phyloP scores from a whole-genome alignment of 352 stramenopile species.

The Thalassiosira mediterranea region DNA sequence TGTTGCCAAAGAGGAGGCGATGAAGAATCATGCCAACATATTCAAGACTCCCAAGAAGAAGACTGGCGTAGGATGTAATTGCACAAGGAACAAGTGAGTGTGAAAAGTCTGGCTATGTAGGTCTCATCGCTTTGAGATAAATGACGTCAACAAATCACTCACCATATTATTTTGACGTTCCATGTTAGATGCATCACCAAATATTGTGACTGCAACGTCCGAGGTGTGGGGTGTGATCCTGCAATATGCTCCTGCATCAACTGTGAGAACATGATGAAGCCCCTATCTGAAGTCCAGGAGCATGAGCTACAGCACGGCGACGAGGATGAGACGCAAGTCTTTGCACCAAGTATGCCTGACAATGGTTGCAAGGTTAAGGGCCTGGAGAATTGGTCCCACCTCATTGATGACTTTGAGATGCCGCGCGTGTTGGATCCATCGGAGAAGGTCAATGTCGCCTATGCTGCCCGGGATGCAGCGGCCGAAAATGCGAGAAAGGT shows the following conservation, averaged over 20 bases:
- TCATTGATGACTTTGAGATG: constrained; percentile 15
- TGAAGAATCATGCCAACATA: background rate
- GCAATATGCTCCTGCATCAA: constrained; percentile 19
- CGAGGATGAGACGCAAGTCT: background rate
- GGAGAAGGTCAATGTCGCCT: background rate
- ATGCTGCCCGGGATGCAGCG: background rate
- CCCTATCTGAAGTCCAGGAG: constrained; percentile 9
- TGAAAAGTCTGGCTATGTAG: too few relatives aligned
- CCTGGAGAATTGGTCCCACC: constrained; percentile 11
- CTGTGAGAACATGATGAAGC: constrained; percentile 28
- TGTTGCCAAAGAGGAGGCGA: background rate
- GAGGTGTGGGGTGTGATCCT: constrained; percentile 11
- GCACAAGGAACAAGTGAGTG: constrained; percentile 47
- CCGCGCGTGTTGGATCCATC: background rate
- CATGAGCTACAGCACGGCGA: background rate
- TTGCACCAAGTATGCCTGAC: background rate
- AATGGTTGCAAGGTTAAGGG: constrained; percentile 9
- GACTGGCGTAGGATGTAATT: constrained; percentile 37
- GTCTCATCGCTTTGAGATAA: too few relatives aligned
- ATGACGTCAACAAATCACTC: too few relatives aligned
- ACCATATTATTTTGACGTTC: background rate
- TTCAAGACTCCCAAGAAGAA: constrained; percentile 28
- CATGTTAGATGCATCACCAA: constrained; percentile 3
- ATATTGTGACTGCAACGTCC: constrained; percentile 23
- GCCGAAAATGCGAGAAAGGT: background rate